Base-by-base conservation (phyloP, 2,329 filamentous ascomycete genomes). In the Ophiostoma himal-ulmi region DNA sequence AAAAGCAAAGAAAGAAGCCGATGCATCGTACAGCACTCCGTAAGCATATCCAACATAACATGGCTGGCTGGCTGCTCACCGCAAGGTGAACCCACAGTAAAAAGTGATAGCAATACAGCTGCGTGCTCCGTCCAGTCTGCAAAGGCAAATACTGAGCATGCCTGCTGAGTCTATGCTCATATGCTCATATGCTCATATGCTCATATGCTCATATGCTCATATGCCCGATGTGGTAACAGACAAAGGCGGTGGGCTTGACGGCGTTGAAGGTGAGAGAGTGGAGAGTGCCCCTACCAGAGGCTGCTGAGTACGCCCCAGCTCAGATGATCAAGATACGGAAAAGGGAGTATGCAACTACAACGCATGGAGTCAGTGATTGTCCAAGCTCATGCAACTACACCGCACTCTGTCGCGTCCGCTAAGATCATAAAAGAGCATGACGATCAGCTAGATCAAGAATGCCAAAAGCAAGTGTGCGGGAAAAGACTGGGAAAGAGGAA, bases 41-140 rank as follows among this genome's bases (percentile, higher is more conserved):
- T 39, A n/a, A 17, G n/a, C 44, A 48, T 48, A 20, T 39, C 37
- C 30, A 30, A 44, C 39, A 44, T 44, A 30, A 44, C 39, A 44
- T 44, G 11, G 14, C 11, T 44, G 39, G 39, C 39, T 44, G n/a
- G 22, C 52, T 57, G 57, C 57, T 62, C 57, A 62, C 57, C 57
- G 57, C 57, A 62, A 62, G 57, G 57, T 62, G 57, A 62, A 62
- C 57, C 57, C 57, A 62, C 57, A 34, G 44, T 17, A 30, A 30
- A 30, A 30, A 30, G 1, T 30, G 30, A 30, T 30, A 30, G 1
- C 4, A 52, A 44, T 44, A 44, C 39, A 44, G 39, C 44, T 30
- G 30, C 30, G 30, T 30, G 4, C 30, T 30, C 30, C 30, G 30
- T 30, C 30, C 30, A 30, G 30, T 30, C 30, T 30, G 26, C 1